These are phyloP conservation scores for Lunularia cruciata DNA, from an alignment of 225 moss, liverwort and hornwort genomes.

Conservation along the genomic window DNA sequence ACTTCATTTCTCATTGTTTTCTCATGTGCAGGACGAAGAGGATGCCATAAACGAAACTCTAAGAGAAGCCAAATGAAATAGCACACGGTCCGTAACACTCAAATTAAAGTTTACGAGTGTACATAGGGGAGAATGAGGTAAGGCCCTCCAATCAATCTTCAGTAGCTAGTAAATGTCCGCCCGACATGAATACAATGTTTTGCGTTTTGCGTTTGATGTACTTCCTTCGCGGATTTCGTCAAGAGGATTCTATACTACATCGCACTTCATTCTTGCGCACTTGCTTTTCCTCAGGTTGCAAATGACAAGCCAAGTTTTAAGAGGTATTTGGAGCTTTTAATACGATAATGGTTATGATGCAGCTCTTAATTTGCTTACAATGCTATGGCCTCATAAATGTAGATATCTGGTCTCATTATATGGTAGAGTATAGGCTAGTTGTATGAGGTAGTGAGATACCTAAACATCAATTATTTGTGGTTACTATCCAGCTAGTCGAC, in stretches of 20 bases:
- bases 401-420: conserved; percentile 1
- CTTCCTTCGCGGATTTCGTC: too few species aligned
- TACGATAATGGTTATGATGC: background rate
- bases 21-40: conserved; percentile 70
- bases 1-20: conserved; percentile 4
- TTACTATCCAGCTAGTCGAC: background rate
- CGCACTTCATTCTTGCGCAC: too few species aligned
- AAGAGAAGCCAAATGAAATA: conserved; percentile 55
- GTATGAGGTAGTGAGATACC: background rate
- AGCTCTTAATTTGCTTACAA: background rate
- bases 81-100: background rate
- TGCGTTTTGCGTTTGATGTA: background rate
- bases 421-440: background rate
- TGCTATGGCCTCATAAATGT: background rate
- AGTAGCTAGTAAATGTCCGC: too few species aligned
- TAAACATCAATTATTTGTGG: background rate
- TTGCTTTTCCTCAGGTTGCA: background rate
- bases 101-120: background rate
- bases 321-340: background rate
- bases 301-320: background rate
- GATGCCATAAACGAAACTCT: conserved; percentile 86
- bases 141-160: background rate
- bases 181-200: background rate
- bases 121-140: conserved; percentile 5
- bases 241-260: too few species aligned